Evolutionary conservation across 2,329 filamentous ascomycete species (phyloP), one percentile per base, ranked within the genome.

Genomic region (Aspergillus glaucus): DNA sequence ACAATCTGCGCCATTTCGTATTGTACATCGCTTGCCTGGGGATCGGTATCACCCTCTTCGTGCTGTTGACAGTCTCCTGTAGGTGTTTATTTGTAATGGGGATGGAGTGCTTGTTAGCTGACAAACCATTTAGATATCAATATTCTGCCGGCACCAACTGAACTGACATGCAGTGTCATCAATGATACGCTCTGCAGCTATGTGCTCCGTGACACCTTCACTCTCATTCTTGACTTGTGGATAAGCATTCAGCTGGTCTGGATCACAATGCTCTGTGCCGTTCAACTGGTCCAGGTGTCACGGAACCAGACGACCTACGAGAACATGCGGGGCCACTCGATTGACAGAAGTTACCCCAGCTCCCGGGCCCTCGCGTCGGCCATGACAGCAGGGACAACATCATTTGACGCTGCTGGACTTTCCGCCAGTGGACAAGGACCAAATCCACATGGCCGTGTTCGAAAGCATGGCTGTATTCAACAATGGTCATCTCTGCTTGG

Each of bases 1-100:
- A 97, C 73, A 98, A 97, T 67, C 87, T 97, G 63, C 85, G 93
- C 12, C 91, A 96, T 59, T 98, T 98, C 69, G 87, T 96, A 62
- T 74, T 96, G 44, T 98, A 97, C 66, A 79, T 98, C 15, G 73
- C 94, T 39, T 84, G 73, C 60, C 73, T 98, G 53, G 87, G 89
- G 47, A 55, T 87, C 14, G 89, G 89, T 26, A 86, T 97, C 32
- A 55, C 87, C 2, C 61, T 81, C 2, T 85, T 90, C 56, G 80
- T 95, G 56, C 81, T 79, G 65, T 65, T 96, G 34, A 77, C 85
- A 17, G 82, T 92, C 60, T 77, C 79, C 57, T 94, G 86, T 89
- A 73, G 72, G 82, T 73, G 39, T 39, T 48, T 12, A 32, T 24
- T 21, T 39, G 24, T 43, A 46, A 17, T 39, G 44, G 21, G 30